Evolutionary conservation across 176 grass and related monocot species (phyloP), one percentile per base, ranked within the genome.

Genomic region (Thinopyrum elongatum): DNA sequence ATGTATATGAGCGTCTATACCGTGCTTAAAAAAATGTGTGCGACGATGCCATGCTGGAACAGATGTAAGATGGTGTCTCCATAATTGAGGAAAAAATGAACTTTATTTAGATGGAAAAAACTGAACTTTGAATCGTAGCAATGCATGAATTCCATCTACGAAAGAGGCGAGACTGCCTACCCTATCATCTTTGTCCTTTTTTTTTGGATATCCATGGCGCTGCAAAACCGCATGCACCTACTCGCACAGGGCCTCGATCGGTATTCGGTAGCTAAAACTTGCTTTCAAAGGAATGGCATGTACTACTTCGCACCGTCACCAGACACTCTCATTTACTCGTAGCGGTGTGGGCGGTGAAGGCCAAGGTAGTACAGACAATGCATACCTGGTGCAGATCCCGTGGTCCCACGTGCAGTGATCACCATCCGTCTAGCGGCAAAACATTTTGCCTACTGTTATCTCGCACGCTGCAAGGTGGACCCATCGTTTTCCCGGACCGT

Each of bases 241-340:
- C 17, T 35, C 2, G 17, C 30, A 69, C 3, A 35, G 49, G 16
- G 49, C 49, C 5, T 53, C 15, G n/a, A 5, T 44, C 8, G 59
- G 61, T 65, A 5, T 13, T 63, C 7, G 57, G 35, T 63, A 3
- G 25, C 15, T 1, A 44, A 44, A 70, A 10, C 80, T 70, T 82
- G 62, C 41, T 82, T 70, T 36, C 44, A 19, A 82, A 57, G 42
- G 28, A 69, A 33, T 11, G 13, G 12, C 44, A 14, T 70, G 65
- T 55, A 70, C 27, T 49, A 66, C 30, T n/a, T 12, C 8, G 6
- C 25, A 31, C 39, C 17, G 10, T 8, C 41, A 46, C 34, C 62
- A 10, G n/a, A n/a, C 67, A 30, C 8, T 44, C 31, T 30, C 83
- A 82, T 78, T 90, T 65, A 86, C 79, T 86, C 10, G 30, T 38